A percentile compares a stretch with the other conserved stretches of the same genome.
Evolutionary conservation across 768 basidiomycete genomes (phyloP).

Genomic region (Leccinum arenicola): DNA sequence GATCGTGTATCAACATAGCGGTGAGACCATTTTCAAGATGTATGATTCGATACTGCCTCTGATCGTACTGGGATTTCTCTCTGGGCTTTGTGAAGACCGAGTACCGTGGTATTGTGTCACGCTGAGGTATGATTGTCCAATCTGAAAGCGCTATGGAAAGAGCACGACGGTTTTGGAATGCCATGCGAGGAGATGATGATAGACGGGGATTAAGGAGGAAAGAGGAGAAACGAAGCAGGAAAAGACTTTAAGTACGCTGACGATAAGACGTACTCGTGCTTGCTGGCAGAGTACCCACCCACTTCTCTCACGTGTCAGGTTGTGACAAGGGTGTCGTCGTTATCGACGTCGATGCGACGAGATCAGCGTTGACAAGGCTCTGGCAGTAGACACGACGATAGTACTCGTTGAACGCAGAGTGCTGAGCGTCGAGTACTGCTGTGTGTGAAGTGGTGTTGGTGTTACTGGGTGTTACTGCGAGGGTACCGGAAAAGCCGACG

Average conservation of each 20-base stretch:
- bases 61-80: conserved; percentile 72
- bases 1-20: conserved; percentile 79
- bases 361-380: background rate
- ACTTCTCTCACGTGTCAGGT: conserved; percentile 18
- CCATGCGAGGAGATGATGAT: background rate
- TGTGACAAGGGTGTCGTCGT: background rate
- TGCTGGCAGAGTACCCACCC: conserved; percentile 15
- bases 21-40: conserved; percentile 88
- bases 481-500: background rate
- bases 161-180: conserved; percentile 3
- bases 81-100: conserved; percentile 57
- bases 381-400: background rate
- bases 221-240: conserved; percentile 12
- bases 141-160: conserved; percentile 25
- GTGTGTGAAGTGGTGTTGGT: background rate
- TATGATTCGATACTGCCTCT: conserved; percentile 78
- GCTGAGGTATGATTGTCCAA: conserved; percentile 19
- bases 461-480: background rate
- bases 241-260: background rate
- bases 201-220: conserved; percentile 7
- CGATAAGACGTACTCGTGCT: background rate
- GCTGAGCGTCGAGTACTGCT: background rate
- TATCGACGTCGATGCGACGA: background rate
- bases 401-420: background rate
- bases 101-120: conserved; percentile 39